phyloP scores from a whole-genome alignment of 768 basidiomycete species.

The Russula earlei region DNA sequence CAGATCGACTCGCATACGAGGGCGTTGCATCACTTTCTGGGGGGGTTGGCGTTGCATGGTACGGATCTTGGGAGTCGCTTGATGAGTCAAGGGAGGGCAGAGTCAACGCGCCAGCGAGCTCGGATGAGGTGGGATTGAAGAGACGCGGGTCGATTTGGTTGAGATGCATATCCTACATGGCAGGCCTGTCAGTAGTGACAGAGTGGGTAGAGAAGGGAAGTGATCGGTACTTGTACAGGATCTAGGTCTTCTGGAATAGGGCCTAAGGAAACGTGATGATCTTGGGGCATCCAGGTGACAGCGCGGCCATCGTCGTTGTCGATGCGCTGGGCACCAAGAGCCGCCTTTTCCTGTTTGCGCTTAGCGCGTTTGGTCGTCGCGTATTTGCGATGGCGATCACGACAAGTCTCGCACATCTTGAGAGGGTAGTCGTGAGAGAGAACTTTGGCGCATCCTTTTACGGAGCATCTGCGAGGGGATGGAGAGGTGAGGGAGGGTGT shows the following conservation, averaged over 20 bases:
- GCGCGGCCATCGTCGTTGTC: slow-evolving; percentile 13
- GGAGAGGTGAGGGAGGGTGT: background rate
- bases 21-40: background rate
- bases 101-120: slow-evolving; percentile 41
- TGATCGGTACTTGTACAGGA: background rate
- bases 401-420: slow-evolving; percentile 48
- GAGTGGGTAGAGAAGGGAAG: background rate
- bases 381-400: slow-evolving; percentile 42
- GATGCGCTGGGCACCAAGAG: slow-evolving; percentile 18
- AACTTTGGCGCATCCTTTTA: slow-evolving; percentile 34
- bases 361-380: slow-evolving; percentile 42
- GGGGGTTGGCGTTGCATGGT: slow-evolving; percentile 1
- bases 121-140: slow-evolving; percentile 32
- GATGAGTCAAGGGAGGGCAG: slow-evolving; percentile 25
- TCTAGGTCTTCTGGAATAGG: slow-evolving; percentile 7
- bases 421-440: slow-evolving; percentile 27
- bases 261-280: slow-evolving; percentile 11
- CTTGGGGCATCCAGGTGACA: slow-evolving; percentile 25
- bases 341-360: slow-evolving; percentile 43
- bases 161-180: slow-evolving; percentile 10
- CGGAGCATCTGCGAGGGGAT: slow-evolving; percentile 29
- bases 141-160: slow-evolving; percentile 26
- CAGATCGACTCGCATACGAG: background rate
- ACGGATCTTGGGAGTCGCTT: background rate
- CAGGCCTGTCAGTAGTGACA: background rate